These are phyloP conservation scores for Physocladia obscura DNA, from an alignment of 192 early-diverging fungal species.

Conservation along the genomic window DNA sequence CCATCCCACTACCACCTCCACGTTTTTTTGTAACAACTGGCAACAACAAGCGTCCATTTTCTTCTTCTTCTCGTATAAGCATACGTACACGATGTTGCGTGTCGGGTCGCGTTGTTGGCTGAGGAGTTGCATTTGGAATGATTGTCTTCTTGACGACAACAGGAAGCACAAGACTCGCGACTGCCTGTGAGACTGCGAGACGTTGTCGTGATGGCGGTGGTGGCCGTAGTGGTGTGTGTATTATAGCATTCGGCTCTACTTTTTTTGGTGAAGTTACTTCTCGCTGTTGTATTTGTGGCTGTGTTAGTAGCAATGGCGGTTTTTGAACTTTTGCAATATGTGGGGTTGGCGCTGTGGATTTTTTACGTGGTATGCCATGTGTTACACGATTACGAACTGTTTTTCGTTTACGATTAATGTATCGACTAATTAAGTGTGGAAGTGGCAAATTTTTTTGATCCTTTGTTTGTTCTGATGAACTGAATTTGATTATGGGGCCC, in stretches of 20 bases:
- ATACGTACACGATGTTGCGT: not conserved
- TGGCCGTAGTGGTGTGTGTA: not conserved
- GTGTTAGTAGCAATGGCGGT: not conserved
- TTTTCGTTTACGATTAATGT: slow-evolving; percentile 11
- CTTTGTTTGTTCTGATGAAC: too few species aligned
- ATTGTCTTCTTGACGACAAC: not conserved
- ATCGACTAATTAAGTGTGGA: not conserved
- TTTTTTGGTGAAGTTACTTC: not conserved
- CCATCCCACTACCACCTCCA: not conserved
- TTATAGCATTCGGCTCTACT: too few species aligned
- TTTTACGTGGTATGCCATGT: slow-evolving; percentile 1
- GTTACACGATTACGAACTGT: slow-evolving; percentile 4
- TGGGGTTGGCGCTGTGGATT: not conserved
- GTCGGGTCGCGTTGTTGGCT: not conserved
- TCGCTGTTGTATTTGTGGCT: not conserved
- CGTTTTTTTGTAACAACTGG: not conserved
- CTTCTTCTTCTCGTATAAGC: not conserved
- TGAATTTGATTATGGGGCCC: too few species aligned
- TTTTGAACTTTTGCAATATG: not conserved
- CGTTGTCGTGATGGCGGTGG: not conserved
- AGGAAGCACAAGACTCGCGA: not conserved
- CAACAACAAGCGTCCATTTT: not conserved
- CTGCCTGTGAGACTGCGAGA: too few species aligned
- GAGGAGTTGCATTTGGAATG: not conserved
- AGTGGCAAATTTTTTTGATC: too few species aligned